A percentile compares a stretch with the other conserved stretches of the same genome.
Conservation (phyloP, 495 filamentous ascomycete species). For the Penicillium dipodomyicola region DNA sequence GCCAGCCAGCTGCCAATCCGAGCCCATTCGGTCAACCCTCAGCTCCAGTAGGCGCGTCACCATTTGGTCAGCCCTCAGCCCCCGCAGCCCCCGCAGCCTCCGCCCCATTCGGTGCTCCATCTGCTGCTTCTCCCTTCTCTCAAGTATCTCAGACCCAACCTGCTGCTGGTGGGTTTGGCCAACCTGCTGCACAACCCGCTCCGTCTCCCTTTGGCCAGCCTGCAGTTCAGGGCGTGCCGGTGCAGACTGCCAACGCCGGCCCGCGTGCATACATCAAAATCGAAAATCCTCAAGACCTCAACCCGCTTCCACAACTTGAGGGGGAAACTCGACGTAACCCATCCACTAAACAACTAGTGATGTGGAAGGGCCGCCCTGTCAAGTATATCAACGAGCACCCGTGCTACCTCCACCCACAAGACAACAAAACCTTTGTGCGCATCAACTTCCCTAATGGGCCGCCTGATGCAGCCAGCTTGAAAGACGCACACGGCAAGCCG, state of each 20-base stretch:
- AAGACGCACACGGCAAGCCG: conserved; percentile 38
- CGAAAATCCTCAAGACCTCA: conserved; percentile 31
- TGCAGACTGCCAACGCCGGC: conserved; percentile 21
- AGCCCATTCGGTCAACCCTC: conserved; percentile 38
- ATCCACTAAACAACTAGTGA: conserved; percentile 34
- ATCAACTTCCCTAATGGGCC: conserved; percentile 71
- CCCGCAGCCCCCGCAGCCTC: conserved; percentile 3
- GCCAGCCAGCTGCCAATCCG: conserved; percentile 20
- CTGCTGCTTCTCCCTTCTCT: conserved; percentile 22
- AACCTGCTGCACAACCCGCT: conserved; percentile 31
- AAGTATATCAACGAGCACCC: conserved; percentile 50
- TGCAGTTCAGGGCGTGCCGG: conserved; percentile 22
- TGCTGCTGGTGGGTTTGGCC: conserved; percentile 28
- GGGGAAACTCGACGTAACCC: conserved; percentile 42
- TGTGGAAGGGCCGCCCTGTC: conserved; percentile 57
- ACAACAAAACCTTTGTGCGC: conserved; percentile 48
- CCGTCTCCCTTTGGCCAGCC: conserved; percentile 32
- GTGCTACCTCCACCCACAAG: conserved; percentile 49
- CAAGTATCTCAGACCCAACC: conserved; percentile 17
- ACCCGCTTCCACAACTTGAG: conserved; percentile 37
- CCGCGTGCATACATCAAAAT: conserved; percentile 34
- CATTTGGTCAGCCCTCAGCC: conserved; percentile 1
- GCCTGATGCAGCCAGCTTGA: conserved; percentile 49
- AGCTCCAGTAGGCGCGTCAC: conserved; percentile 18
- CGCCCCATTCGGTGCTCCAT: conserved; percentile 16